Base-by-base conservation (phyloP, 805 yeast genomes). In the Candida schatavii region DNA sequence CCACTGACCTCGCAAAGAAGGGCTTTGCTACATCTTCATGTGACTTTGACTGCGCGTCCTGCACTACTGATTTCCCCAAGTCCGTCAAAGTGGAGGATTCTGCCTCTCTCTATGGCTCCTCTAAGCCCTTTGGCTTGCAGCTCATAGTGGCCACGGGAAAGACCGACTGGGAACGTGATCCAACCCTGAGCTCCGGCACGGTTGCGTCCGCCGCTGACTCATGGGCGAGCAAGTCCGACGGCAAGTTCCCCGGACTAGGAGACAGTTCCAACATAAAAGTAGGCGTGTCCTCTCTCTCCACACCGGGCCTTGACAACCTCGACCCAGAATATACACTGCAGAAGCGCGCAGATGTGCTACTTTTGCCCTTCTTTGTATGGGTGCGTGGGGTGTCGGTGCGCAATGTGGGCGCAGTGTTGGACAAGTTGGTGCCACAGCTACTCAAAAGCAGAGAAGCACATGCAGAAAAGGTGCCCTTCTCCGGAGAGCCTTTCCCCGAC, bases 131-230 rank as follows among this genome's bases (percentile, higher is more conserved):
- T 34, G 83, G 81, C 2, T 56, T 84, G 19, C 97, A 90, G 50
- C 66, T 88, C 18, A 64, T 91, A 26, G 81, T 90, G 0, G 85
- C 96, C 2, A 89, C 97, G 0, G 95, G 93, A 9, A 81, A 81
- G 50, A 57, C 77, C 0, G 95, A 91, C 61, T 91, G 99, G 99
- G 68, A 64, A 13, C 91, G 79, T 46, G 85, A 85, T 54, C 87
- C 96, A 2, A 69, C 71, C 7, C 77, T 73, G 23, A 55, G 41
- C 11, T 40, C 55, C 19, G 62, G 68, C 3, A 68, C 81, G 0
- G 66, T 84, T 28, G 75, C 80, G 29, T 48, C 70, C 28, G 66
- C 61, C 9, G 64, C 80, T 7, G 58, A 62, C 17, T 44, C 54
- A n/a, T 77, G 73, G 73, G 63, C 50, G 11, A 3, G 23, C 19